Evolutionary conservation across 106 monocot species (phyloP), one percentile per base, ranked within the genome.

Genomic region (Allium fistulosum): DNA sequence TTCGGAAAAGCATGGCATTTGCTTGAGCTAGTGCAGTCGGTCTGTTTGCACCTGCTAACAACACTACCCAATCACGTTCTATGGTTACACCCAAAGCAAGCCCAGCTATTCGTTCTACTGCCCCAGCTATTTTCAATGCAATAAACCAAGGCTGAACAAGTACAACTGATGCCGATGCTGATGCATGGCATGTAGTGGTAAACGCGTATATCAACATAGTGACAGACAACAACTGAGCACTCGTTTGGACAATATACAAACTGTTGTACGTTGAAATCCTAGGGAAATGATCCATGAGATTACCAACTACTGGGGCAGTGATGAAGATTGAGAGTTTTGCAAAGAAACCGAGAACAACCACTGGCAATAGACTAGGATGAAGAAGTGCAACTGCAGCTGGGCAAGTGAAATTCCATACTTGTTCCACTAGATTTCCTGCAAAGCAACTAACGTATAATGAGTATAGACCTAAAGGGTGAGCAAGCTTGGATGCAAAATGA

Each of bases 61-160:
- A 69, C 50, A 97, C 84, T 67, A 97, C 89, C 96, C 96, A 92
- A 58, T 97, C 96, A 60, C 96, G 88, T 78, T 92, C 96, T 76
- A 92, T 70, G 8, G 89, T 77, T 49, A 97, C 92, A 56, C 96
- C 96, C 62, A 97, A 64, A 69, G 87, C 86, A 70, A 87, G 82
- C 8, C 92, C 96, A 60, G 89, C 73, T 48, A 89, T 74, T 46
- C 92, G 86, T 75, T 92, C 96, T 50, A 87, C 66, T 51, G 96
- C 92, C 53, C 79, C 80, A 65, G 84, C 84, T 48, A 76, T 53
- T 9, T 87, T 76, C 61, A 97, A 56, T 52, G 83, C 65, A 57
- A 92, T 63, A 75, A 97, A 97, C 96, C 92, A 97, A 37, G 89
- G 92, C 74, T 84, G 88, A 15, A 89, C 69, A 84, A 97, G 75